These are phyloP conservation scores for Pyricularia sp. DNA, from an alignment of 2,329 filamentous ascomycete genomes.

Conservation along the genomic window DNA sequence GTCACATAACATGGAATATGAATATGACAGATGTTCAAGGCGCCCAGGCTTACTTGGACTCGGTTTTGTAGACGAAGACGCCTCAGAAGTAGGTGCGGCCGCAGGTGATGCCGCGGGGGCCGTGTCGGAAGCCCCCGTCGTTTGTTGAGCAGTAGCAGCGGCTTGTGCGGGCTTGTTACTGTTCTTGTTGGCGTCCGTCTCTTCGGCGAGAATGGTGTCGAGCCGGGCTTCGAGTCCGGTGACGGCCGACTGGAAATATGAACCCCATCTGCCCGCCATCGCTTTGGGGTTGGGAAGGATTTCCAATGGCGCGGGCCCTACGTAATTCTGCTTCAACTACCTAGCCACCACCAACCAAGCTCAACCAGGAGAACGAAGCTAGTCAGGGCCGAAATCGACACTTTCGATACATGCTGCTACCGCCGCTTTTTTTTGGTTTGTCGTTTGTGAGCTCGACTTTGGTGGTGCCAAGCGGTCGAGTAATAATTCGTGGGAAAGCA, in stretches of 20 bases:
- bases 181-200: constrained; percentile 35
- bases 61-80: constrained; percentile 15
- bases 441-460: not conserved
- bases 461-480: not conserved
- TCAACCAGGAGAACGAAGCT: not conserved
- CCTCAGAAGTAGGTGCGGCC: constrained; percentile 15
- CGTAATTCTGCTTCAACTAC: not conserved
- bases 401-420: not conserved
- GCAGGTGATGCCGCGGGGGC: constrained; percentile 13
- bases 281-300: constrained; percentile 19
- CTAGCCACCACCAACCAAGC: not conserved
- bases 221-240: constrained; percentile 87
- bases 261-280: constrained; percentile 57
- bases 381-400: not conserved
- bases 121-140: constrained; percentile 4
- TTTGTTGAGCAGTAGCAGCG: constrained; percentile 6
- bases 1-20: no score
- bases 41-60: constrained; percentile 15
- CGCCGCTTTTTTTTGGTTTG: not conserved
- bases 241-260: constrained; percentile 77
- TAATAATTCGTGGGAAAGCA: not conserved
- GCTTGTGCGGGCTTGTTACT: constrained; percentile 12
- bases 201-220: constrained; percentile 80
- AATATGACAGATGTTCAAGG: not conserved
- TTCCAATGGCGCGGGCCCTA: not conserved